phyloP scores from a whole-genome alignment of 169 alveolate species.

The Plasmodium reichenowi region DNA sequence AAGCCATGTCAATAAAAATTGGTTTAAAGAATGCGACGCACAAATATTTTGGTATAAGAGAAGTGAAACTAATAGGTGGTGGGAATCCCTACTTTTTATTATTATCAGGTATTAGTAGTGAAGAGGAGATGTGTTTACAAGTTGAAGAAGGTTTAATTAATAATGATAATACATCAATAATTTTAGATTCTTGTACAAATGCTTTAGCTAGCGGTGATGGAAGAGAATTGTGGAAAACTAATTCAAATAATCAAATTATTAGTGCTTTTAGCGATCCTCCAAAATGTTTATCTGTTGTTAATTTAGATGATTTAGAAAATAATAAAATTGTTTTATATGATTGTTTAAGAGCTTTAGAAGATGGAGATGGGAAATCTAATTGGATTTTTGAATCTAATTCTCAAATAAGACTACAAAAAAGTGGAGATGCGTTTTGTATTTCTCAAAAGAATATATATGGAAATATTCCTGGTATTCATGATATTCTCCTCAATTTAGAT shows the following conservation, averaged over 20 bases:
- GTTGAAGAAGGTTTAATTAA: slow-evolving; percentile 87
- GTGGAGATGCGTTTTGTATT: slow-evolving; percentile 86
- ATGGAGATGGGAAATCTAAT: slow-evolving; percentile 86
- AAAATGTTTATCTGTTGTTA: slow-evolving; percentile 41
- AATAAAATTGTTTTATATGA: slow-evolving; percentile 80
- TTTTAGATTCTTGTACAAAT: slow-evolving; percentile 86
- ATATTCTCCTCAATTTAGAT: slow-evolving; percentile 78
- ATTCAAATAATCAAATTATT: slow-evolving; percentile 84
- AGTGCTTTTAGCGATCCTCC: slow-evolving; percentile 75
- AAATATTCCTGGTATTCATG: slow-evolving; percentile 87
- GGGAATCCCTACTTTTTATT: slow-evolving; percentile 91
- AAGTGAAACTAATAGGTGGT: slow-evolving; percentile 89
- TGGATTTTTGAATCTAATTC: slow-evolving; percentile 90
- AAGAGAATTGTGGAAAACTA: slow-evolving; percentile 86
- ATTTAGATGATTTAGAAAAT: slow-evolving; percentile 60
- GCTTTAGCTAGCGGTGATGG: slow-evolving; percentile 85
- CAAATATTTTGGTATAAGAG: slow-evolving; percentile 91
- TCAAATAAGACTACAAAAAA: slow-evolving; percentile 85
- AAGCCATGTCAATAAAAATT: slow-evolving; percentile 84
- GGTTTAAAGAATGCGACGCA: slow-evolving; percentile 87
- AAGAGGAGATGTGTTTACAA: slow-evolving; percentile 92
- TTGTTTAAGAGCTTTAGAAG: slow-evolving; percentile 87
- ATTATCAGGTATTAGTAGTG: slow-evolving; percentile 89
- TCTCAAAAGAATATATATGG: slow-evolving; percentile 86
- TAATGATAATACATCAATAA: slow-evolving; percentile 85